Conservation (phyloP, 208 protist species). For the Leptomonas pyrrhocoris region DNA sequence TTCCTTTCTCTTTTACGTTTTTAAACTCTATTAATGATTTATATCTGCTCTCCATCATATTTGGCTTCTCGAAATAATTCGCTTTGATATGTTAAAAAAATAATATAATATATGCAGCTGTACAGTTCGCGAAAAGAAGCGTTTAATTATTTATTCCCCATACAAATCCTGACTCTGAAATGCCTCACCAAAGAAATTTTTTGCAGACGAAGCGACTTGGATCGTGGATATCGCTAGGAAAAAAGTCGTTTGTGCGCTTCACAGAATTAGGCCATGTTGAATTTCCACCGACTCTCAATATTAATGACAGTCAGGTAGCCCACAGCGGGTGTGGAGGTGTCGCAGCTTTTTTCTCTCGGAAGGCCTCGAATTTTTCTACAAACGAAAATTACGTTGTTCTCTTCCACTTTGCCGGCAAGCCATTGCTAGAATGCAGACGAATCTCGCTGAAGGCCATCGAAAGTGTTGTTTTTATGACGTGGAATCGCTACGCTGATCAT, state of each 20-base stretch:
- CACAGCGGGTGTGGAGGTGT: slow-evolving; percentile 53
- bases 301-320: slow-evolving; percentile 43
- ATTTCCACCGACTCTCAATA: slow-evolving; percentile 28
- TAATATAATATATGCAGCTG: too few species aligned
- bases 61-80: too few species aligned
- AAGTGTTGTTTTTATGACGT: slow-evolving; percentile 69
- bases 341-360: slow-evolving; percentile 48
- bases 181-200: slow-evolving; percentile 49
- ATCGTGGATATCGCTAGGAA: slow-evolving; percentile 65
- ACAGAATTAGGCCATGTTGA: slow-evolving; percentile 48
- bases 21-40: background rate
- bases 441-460: slow-evolving; percentile 48
- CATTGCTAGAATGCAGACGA: background rate
- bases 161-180: slow-evolving; percentile 10
- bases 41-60: background rate
- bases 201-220: slow-evolving; percentile 51
- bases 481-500: slow-evolving; percentile 66
- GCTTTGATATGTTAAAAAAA: too few species aligned
- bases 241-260: slow-evolving; percentile 58
- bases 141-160: background rate
- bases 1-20: background rate
- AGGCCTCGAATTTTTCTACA: slow-evolving; percentile 17
- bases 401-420: slow-evolving; percentile 29
- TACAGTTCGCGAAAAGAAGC: too few species aligned
- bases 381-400: slow-evolving; percentile 36